Evolutionary conservation across 2,329 filamentous ascomycete species (phyloP), one percentile per base, ranked within the genome.

Genomic region (Fusarium sublunatum): DNA sequence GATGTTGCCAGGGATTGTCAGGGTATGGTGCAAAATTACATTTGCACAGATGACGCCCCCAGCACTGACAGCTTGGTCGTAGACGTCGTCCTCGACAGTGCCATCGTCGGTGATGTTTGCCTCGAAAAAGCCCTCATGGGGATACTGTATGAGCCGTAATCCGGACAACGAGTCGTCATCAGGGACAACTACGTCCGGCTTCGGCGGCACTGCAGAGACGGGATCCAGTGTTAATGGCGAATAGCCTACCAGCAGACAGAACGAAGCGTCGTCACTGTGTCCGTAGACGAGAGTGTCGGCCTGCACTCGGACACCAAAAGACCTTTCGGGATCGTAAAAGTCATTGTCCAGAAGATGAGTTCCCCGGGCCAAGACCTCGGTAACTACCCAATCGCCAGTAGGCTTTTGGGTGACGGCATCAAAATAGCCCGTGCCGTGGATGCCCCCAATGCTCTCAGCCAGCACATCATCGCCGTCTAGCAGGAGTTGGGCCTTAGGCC

Each of bases 341-440:
- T 36, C 9, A 3, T 1, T 13, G 6, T 36, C 12, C 31, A 25
- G 46, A 5, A 39, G 26, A 4, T 26, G 9, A 2, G 32, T 25
- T 2, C 50, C 42, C 1, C 50, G 41, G 0, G 9, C 7, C 1
- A 24, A 0, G 2, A 47, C n/a, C 1, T 12, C 28, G 10, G 22
- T 3, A 1, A 28, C 2, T 2, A 1, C 3, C 49, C 42, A 53
- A 3, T 39, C 24, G 10, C 35, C 42, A 6, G 2, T 22, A 12
- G 19, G 40, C 0, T 7, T 0, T 2, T 6, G 7, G 2, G 22
- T 5, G 5, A 9, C 13, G n/a, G 3, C 3, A 1, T 40, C 0
- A 2, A 45, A 53, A 11, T 40, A 53, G 2, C 50, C 36, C 0
- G 28, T 13, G 1, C 43, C 42, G 1, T 48, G 0, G 3, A 29